phyloP scores from a whole-genome alignment of 1,139 yeast genomes.

The Debaryomycetaceae sp. region DNA sequence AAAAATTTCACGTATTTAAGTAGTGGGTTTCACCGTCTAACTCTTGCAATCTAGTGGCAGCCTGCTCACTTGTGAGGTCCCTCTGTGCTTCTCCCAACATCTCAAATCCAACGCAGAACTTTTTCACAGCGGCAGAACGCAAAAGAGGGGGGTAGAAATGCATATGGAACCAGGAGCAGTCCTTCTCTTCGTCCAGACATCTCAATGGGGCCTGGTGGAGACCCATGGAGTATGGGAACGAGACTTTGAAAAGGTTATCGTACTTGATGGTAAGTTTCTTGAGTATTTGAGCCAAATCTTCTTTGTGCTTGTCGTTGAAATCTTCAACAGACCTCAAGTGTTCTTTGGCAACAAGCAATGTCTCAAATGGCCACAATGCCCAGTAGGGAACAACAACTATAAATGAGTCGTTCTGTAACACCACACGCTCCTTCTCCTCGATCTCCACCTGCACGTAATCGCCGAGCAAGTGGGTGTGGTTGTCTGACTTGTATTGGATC shows the following conservation, averaged over 20 bases:
- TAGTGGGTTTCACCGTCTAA: slow-evolving; percentile 42
- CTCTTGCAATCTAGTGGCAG: slow-evolving; percentile 55
- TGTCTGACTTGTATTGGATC: slow-evolving; percentile 42
- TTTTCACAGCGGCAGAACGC: slow-evolving; percentile 71
- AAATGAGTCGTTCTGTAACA: slow-evolving; percentile 60
- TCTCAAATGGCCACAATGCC: slow-evolving; percentile 85
- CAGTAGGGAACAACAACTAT: slow-evolving; percentile 76
- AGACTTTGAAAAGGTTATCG: slow-evolving; percentile 67
- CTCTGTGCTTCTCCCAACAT: slow-evolving; percentile 79
- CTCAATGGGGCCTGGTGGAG: slow-evolving; percentile 68
- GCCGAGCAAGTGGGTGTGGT: slow-evolving; percentile 51
- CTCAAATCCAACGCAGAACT: slow-evolving; percentile 76
- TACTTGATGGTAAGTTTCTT: slow-evolving; percentile 59
- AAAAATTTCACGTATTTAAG: slow-evolving; percentile 12
- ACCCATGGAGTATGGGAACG: slow-evolving; percentile 82
- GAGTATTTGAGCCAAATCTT: slow-evolving; percentile 56
- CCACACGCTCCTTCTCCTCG: slow-evolving; percentile 49
- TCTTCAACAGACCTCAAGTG: slow-evolving; percentile 53
- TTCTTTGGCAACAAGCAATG: slow-evolving; percentile 55
- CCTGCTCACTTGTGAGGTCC: slow-evolving; percentile 73
- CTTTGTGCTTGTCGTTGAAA: slow-evolving; percentile 46
- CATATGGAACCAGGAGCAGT: slow-evolving; percentile 65
- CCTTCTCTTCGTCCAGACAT: slow-evolving; percentile 33
- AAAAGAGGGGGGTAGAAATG: slow-evolving; percentile 78
- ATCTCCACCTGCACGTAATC: slow-evolving; percentile 65